phyloP scores from a whole-genome alignment of 352 stramenopile species.

The Phytophthora constricta region DNA sequence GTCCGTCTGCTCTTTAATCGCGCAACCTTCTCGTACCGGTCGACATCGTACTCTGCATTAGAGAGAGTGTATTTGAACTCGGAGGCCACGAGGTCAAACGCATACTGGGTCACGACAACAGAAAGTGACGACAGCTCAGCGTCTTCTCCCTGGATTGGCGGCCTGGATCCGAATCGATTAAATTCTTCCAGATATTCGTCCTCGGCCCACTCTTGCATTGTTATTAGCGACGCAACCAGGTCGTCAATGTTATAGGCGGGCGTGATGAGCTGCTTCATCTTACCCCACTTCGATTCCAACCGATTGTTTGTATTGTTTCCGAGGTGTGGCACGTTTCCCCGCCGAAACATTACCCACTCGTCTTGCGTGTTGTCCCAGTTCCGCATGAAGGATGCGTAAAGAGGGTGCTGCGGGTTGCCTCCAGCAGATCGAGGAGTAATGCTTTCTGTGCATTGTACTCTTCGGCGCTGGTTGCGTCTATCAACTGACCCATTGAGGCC shows the following conservation, averaged over 20 bases:
- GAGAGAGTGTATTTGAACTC: too few relatives aligned
- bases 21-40: too few relatives aligned
- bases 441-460: neutral
- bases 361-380: constrained; percentile 13
- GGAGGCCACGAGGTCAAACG: too few relatives aligned
- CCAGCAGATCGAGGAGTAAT: neutral
- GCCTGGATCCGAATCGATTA: too few relatives aligned
- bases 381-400: constrained; percentile 17
- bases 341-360: constrained; percentile 12
- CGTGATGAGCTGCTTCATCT: constrained; percentile 13
- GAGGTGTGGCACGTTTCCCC: constrained; percentile 10
- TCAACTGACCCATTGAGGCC: constrained; percentile 2
- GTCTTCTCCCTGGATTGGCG: too few relatives aligned
- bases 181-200: constrained; percentile 9
- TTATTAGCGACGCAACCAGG: constrained; percentile 8
- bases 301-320: constrained; percentile 21
- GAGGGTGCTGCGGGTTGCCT: neutral
- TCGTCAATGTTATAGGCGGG: constrained; percentile 8
- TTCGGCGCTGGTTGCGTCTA: constrained; percentile 5
- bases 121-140: too few relatives aligned
- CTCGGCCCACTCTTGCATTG: constrained; percentile 8
- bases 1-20: neutral
- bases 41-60: too few relatives aligned
- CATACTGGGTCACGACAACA: too few relatives aligned
- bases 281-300: constrained; percentile 13